These are phyloP conservation scores for Lipomyces sp. DNA, from an alignment of 805 yeast genomes.

Conservation along the genomic window DNA sequence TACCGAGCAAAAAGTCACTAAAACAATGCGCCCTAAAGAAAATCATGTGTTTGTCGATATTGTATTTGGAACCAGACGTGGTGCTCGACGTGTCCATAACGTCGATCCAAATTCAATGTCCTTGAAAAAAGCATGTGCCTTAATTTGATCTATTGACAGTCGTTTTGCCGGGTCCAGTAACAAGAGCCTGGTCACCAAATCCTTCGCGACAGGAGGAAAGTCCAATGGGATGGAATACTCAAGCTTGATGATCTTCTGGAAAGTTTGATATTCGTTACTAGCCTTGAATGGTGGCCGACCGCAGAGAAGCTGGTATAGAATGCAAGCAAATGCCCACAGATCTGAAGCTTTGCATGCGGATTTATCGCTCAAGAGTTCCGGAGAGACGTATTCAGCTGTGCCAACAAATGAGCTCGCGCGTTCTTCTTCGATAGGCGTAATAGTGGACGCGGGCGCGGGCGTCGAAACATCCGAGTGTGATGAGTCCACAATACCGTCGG, in stretches of 20 bases:
- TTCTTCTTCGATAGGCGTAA: constrained; percentile 14
- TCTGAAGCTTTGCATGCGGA: constrained; percentile 80
- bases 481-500: not conserved
- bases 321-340: constrained; percentile 93
- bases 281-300: constrained; percentile 92
- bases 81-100: constrained; percentile 69
- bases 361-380: constrained; percentile 77
- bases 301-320: constrained; percentile 73
- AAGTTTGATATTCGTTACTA: constrained; percentile 75
- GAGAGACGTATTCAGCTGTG: constrained; percentile 94
- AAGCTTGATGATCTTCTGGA: constrained; percentile 77
- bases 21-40: not conserved
- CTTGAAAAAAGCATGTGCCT: constrained; percentile 68
- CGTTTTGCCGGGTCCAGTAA: constrained; percentile 70
- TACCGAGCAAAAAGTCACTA: not conserved
- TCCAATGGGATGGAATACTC: constrained; percentile 70
- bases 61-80: constrained; percentile 45
- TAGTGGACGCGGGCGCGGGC: not conserved
- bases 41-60: not conserved
- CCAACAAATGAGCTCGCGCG: constrained; percentile 78
- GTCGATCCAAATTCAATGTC: constrained; percentile 63
- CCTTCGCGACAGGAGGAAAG: constrained; percentile 60
- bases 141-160: constrained; percentile 53
- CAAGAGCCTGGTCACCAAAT: constrained; percentile 63
- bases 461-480: not conserved